Evolutionary conservation across 2,329 filamentous ascomycete genomes (phyloP), one percentile per base, ranked within the genome.

Genomic region (Raffaelea deltoideospora): DNA sequence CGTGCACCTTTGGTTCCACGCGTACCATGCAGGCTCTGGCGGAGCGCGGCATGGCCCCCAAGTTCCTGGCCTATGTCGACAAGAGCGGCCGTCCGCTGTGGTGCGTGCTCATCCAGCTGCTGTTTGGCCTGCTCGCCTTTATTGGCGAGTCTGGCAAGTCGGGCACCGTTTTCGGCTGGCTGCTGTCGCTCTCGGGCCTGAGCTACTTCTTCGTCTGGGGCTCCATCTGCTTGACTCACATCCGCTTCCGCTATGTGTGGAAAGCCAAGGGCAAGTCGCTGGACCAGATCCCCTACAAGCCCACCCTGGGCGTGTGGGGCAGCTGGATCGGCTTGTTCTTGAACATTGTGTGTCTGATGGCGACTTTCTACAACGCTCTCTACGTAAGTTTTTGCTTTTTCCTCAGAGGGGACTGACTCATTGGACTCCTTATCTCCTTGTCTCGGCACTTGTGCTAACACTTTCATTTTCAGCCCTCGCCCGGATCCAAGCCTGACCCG

Each of bases 181-280:
- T 80, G 37, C 63, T 84, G 27, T 69, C 80, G 1, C 67, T 87
- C 17, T 82, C 78, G 0, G 80, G 79, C 35, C 69, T 86, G 10
- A 72, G 74, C 3, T 77, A 72, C 42, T 72, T 87, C 53, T 82
- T 86, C 56, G 79, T 79, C 20, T 87, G 80, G 80, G 75, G 72
- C 26, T 78, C 28, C 28, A 30, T 30, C 28, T 30, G 28, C 28
- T 5, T 17, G n/a, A 30, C 28, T 15, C 28, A 30, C 15, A 30
- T 30, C 28, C 28, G 28, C 28, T 79, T 79, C 67, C 69, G 75
- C 40, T 53, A 64, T 31, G 72, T 63, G 13, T 79, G 74, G 75
- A 61, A 64, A 42, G 53, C 60, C 14, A 69, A 76, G 47, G 74
- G 74, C 36, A 69, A 69, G 45, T 54, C 53, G 28, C 50, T 63